Conservation (phyloP, 2,329 filamentous ascomycete species). For the Leptographium lundbergii region DNA sequence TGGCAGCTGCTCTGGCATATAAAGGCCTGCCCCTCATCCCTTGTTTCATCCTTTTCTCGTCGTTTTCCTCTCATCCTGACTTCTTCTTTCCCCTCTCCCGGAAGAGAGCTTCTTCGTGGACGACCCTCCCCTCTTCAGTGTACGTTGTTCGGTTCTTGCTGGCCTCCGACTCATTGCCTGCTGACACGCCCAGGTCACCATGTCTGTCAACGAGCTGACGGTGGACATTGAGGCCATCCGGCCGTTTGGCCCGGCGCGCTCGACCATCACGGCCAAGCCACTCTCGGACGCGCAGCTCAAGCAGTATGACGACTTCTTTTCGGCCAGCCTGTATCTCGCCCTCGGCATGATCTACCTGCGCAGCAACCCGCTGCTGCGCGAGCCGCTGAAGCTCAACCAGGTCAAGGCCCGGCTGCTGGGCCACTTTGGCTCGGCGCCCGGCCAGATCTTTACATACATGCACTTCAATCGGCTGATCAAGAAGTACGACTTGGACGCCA, state of each 20-base stretch:
- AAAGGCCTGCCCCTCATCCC: neutral
- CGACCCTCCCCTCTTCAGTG: neutral
- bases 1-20: neutral
- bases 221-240: constrained; percentile 43
- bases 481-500: constrained; percentile 60
- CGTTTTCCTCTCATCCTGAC: neutral
- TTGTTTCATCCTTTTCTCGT: neutral
- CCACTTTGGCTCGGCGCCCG: constrained; percentile 71
- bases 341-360: constrained; percentile 72
- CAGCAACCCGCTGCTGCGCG: constrained; percentile 58
- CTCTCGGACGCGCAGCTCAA: constrained; percentile 53
- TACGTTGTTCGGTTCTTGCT: no score
- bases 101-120: neutral
- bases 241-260: constrained; percentile 51
- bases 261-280: constrained; percentile 48
- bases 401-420: constrained; percentile 63
- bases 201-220: constrained; percentile 7
- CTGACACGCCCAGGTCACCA: neutral
- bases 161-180: no score
- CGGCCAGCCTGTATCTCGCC: constrained; percentile 61
- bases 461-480: constrained; percentile 75
- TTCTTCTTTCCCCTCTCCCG: no score
- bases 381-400: constrained; percentile 56
- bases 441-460: constrained; percentile 70
- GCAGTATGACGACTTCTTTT: constrained; percentile 61